Conservation (phyloP, 306 rosid genomes). For the Astragalus membranaceus region DNA sequence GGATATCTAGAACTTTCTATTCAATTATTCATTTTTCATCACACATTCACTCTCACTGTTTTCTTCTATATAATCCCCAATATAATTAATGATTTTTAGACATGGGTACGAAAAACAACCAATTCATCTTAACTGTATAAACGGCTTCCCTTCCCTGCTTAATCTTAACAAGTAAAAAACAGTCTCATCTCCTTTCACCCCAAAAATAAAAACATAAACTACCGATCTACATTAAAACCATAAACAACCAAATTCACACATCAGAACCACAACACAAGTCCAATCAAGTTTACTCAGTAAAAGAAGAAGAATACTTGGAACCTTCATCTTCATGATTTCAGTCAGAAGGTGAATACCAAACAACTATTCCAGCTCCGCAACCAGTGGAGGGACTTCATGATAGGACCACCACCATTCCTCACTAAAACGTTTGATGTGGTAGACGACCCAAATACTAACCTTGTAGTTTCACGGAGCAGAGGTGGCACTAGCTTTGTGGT, state of each 20-base stretch:
- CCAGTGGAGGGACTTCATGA: conserved; percentile 76
- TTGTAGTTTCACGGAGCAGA: conserved; percentile 61
- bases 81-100: too few relatives aligned
- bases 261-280: too few relatives aligned
- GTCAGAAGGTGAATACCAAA: not conserved
- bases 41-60: too few relatives aligned
- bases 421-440: conserved; percentile 77
- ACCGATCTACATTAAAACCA: too few relatives aligned
- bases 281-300: conserved; percentile 19
- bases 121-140: too few relatives aligned
- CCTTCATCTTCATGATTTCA: conserved; percentile 15
- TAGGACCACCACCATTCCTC: conserved; percentile 83
- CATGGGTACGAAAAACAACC: too few relatives aligned
- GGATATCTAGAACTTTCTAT: conserved; percentile 40
- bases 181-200: not conserved
- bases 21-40: not conserved
- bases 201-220: not conserved
- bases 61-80: conserved; percentile 1
- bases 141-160: too few relatives aligned
- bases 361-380: conserved; percentile 34
- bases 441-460: conserved; percentile 48
- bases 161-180: too few relatives aligned
- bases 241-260: too few relatives aligned
- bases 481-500: conserved; percentile 68
- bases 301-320: conserved; percentile 49